phyloP scores from a whole-genome alignment of 352 stramenopile genomes.

The Pythium graminicola region DNA sequence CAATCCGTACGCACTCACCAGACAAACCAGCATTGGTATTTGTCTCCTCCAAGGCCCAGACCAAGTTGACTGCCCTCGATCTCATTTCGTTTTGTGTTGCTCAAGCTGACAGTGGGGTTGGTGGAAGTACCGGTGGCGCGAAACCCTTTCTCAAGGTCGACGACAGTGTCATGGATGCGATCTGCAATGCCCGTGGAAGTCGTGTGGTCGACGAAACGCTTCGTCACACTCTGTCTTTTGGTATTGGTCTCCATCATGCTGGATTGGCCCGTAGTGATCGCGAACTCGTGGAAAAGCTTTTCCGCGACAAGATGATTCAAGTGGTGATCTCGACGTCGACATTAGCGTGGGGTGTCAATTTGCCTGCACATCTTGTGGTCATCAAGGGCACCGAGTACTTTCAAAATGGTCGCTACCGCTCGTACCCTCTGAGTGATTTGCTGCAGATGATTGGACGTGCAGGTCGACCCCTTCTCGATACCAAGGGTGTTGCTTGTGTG shows the following conservation, averaged over 20 bases:
- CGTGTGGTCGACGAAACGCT: slow-evolving; percentile 82
- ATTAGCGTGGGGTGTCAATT: slow-evolving; percentile 88
- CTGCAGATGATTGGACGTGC: slow-evolving; percentile 97
- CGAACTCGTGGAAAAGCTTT: slow-evolving; percentile 87
- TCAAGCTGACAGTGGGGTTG: slow-evolving; percentile 80
- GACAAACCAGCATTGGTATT: slow-evolving; percentile 95
- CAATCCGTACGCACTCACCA: slow-evolving; percentile 76
- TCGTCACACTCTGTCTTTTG: slow-evolving; percentile 89
- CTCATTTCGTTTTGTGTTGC: slow-evolving; percentile 95
- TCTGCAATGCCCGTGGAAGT: slow-evolving; percentile 69
- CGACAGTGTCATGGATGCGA: no score
- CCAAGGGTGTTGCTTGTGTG: slow-evolving; percentile 91
- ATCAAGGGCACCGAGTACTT: slow-evolving; percentile 98
- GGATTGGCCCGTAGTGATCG: slow-evolving; percentile 90
- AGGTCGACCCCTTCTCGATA: slow-evolving; percentile 26
- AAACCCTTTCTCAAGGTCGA: no score
- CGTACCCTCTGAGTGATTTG: slow-evolving; percentile 96
- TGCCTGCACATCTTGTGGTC: slow-evolving; percentile 90
- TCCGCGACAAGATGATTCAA: slow-evolving; percentile 79
- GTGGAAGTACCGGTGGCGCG: no score
- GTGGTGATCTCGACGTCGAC: slow-evolving; percentile 94
- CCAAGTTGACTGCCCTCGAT: slow-evolving; percentile 98
- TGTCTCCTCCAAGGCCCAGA: slow-evolving; percentile 96
- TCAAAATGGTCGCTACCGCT: slow-evolving; percentile 93
- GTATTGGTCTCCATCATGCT: slow-evolving; percentile 95